A percentile compares a stretch with the other conserved stretches of the same genome.
These are phyloP conservation scores for Hygrophorus russula DNA, from an alignment of 768 basidiomycete genomes.

Conservation along the genomic window DNA sequence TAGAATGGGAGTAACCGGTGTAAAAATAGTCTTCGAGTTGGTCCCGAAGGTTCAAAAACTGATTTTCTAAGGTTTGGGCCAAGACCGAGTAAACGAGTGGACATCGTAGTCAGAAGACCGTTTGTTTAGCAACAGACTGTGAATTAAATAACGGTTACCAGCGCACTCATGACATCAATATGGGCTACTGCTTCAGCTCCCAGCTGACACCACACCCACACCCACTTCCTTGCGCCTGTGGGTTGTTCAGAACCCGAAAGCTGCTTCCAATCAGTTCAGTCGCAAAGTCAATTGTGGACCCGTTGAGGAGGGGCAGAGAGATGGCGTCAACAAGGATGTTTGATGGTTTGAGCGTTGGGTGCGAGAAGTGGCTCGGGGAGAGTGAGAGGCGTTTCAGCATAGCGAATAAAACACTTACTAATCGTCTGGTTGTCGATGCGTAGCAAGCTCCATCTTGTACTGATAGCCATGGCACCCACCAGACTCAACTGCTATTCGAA, in stretches of 20 bases:
- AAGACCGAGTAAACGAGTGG: too few relatives aligned
- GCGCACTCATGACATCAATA: too few relatives aligned
- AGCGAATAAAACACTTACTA: slow-evolving; percentile 47
- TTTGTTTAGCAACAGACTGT: too few relatives aligned
- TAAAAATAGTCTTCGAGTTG: too few relatives aligned
- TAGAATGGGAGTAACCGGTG: too few relatives aligned
- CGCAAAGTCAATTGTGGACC: slow-evolving; percentile 81
- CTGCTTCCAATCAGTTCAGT: slow-evolving; percentile 93
- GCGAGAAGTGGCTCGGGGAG: slow-evolving; percentile 49
- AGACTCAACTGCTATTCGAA: slow-evolving; percentile 80
- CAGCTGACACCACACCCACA: slow-evolving; percentile 97
- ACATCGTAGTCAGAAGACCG: too few relatives aligned
- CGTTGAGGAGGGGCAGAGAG: slow-evolving; percentile 76
- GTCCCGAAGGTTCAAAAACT: too few relatives aligned
- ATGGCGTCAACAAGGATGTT: slow-evolving; percentile 79
- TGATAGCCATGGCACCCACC: slow-evolving; percentile 98
- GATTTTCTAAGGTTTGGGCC: too few relatives aligned
- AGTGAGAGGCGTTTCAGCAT: background rate
- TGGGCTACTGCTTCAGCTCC: slow-evolving; percentile 60
- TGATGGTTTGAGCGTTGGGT: slow-evolving; percentile 58
- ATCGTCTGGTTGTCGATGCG: slow-evolving; percentile 54
- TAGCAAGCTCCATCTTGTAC: slow-evolving; percentile 82
- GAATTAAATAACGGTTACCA: too few relatives aligned
- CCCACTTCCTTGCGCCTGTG: slow-evolving; percentile 79
- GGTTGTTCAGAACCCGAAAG: slow-evolving; percentile 77